phyloP scores from a whole-genome alignment of 192 early-diverging fungal species.

The Coemansia sp. region DNA sequence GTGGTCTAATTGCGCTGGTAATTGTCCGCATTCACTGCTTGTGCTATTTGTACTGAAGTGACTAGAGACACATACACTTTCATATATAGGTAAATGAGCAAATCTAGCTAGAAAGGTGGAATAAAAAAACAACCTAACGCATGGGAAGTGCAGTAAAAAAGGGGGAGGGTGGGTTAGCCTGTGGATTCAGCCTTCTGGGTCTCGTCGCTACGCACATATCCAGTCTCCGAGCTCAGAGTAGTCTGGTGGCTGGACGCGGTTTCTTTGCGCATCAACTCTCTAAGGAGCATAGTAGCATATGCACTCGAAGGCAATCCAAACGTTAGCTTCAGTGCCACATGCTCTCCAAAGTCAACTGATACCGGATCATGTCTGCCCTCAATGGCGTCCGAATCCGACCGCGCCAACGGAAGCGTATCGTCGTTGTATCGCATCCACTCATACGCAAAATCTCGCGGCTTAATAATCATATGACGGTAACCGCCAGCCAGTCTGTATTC shows the following conservation, averaged over 20 bases:
- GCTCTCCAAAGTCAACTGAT: constrained; percentile 60
- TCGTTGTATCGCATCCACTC: constrained; percentile 69
- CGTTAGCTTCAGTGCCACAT: constrained; percentile 69
- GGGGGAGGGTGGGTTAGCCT: background rate
- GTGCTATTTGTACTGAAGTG: too few relatives aligned
- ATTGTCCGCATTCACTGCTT: constrained; percentile 25
- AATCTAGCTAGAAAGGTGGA: too few relatives aligned
- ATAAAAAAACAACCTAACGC: too few relatives aligned
- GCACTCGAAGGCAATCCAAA: constrained; percentile 79
- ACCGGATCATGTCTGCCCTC: constrained; percentile 49
- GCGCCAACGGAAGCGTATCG: constrained; percentile 54
- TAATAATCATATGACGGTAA: constrained; percentile 63
- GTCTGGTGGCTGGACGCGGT: constrained; percentile 60
- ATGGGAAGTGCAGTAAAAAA: too few relatives aligned
- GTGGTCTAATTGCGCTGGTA: constrained; percentile 39
- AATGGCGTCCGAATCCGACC: constrained; percentile 65
- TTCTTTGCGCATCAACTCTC: constrained; percentile 77
- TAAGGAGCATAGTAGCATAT: constrained; percentile 97
- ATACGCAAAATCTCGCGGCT: constrained; percentile 61
- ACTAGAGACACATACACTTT: too few relatives aligned
- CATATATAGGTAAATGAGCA: too few relatives aligned
- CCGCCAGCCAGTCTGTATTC: constrained; percentile 66
- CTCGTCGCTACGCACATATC: background rate
- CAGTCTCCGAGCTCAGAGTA: constrained; percentile 24
- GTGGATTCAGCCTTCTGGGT: too few relatives aligned